Evolutionary conservation across 2,329 filamentous ascomycete species (phyloP), one percentile per base, ranked within the genome.

Genomic region (Raffaelea albimanens): DNA sequence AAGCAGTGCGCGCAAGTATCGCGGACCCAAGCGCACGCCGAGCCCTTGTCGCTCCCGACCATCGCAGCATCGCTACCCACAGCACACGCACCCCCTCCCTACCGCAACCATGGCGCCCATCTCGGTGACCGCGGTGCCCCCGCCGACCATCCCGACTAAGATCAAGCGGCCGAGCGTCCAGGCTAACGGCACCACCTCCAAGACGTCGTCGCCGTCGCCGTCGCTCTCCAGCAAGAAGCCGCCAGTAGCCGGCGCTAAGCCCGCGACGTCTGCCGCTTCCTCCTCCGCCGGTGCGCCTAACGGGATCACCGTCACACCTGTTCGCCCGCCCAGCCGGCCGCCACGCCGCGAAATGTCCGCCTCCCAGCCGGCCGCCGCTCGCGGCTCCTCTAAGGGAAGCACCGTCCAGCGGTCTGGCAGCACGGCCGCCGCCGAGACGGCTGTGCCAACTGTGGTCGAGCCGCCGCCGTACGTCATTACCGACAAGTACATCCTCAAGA

Each of bases 401-500:
- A 66, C 67, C 25, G 72, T 71, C 25, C 7, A 7, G 13, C 59
- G 71, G 42, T 74, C 71, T 23, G 70, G 67, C 23, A 75, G 71
- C 53, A 59, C 71, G 14, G 63, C 63, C 14, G 67, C 63, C 14
- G 67, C 63, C n/a, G 76, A 77, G 49, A 61, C 59, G 43, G 52
- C 59, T 11, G 47, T 61, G 10, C 58, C 59, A 4, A 63, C 66
- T 38, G 58, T 62, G 3, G 58, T 66, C 9, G 71, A 73, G 50
- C 71, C 72, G 36, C 72, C 65, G 16, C 77, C 77, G 25, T 76
- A 78, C 56, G 88, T 91, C 40, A 77, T 84, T 61, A 85, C 82
- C 25, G 79, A 83, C 51, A 67, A 76, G 14, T 87, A 93, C 58
- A 88, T 97, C 43, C 72, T 97, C n/a, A 82, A 78, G 57, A 95